phyloP scores from a whole-genome alignment of 495 filamentous ascomycete species.

The Talaromyces proteolyticus region DNA sequence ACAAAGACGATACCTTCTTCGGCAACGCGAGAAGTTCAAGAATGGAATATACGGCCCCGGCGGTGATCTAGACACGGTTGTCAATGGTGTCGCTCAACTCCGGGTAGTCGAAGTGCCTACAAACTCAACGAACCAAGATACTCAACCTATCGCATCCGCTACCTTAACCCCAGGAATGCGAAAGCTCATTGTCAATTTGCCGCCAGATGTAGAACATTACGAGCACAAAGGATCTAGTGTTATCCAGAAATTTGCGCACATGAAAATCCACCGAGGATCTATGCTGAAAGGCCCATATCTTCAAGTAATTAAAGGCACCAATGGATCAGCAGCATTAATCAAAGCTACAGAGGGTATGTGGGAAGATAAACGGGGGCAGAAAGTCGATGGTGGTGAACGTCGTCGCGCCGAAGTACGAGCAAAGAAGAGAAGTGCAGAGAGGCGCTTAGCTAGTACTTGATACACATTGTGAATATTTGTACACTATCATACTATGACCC shows the following conservation, averaged over 20 bases:
- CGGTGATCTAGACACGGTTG: slow-evolving; percentile 68
- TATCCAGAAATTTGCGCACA: slow-evolving; percentile 49
- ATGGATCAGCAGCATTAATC: slow-evolving; percentile 56
- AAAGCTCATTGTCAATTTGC: slow-evolving; percentile 70
- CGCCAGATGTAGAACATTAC: slow-evolving; percentile 41
- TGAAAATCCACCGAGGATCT: slow-evolving; percentile 57
- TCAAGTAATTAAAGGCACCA: slow-evolving; percentile 53
- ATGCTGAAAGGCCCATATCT: slow-evolving; percentile 68
- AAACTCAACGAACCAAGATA: background rate
- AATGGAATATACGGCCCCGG: slow-evolving; percentile 70
- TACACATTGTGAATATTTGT: background rate
- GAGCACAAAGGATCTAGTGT: slow-evolving; percentile 25
- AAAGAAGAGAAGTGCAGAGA: slow-evolving; percentile 52
- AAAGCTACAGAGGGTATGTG: slow-evolving; percentile 78
- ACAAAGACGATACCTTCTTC: slow-evolving; percentile 72
- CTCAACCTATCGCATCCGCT: slow-evolving; percentile 26
- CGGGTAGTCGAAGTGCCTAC: slow-evolving; percentile 58
- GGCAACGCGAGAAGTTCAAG: slow-evolving; percentile 79
- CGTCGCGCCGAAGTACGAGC: slow-evolving; percentile 76
- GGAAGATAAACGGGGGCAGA: slow-evolving; percentile 76
- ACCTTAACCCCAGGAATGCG: slow-evolving; percentile 46
- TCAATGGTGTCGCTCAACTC: slow-evolving; percentile 65
- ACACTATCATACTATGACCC: too few relatives aligned
- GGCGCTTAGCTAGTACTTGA: slow-evolving; percentile 29
- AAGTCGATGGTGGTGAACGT: slow-evolving; percentile 95